Percentiles rank a stretch among this genome's conserved stretches.
phyloP scores from a whole-genome alignment of 495 filamentous ascomycete species.

The Cladorrhinum samala region DNA sequence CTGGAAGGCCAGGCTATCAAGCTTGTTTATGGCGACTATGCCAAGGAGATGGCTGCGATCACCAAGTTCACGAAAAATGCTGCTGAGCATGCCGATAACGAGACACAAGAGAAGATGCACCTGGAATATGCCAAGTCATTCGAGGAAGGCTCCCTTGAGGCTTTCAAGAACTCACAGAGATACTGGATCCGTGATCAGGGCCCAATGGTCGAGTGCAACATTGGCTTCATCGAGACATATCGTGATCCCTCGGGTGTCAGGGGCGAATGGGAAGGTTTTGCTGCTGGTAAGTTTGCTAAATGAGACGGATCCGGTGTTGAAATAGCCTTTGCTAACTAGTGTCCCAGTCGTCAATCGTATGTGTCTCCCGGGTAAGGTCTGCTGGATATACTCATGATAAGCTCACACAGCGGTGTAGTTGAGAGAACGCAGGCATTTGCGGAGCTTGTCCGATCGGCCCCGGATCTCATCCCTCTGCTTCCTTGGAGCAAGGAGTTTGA shows the following conservation, averaged over 20 bases:
- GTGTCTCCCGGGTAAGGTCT: background rate
- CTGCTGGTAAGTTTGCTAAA: conserved; percentile 37
- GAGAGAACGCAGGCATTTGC: conserved; percentile 90
- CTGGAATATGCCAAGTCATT: conserved; percentile 80
- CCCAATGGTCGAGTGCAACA: conserved; percentile 81
- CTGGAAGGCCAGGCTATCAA: conserved; percentile 61
- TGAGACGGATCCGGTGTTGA: too few relatives aligned
- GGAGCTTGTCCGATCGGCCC: conserved; percentile 72
- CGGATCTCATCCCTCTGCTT: conserved; percentile 75
- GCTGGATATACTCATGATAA: background rate
- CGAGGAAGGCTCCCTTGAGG: conserved; percentile 71
- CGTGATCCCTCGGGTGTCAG: conserved; percentile 87
- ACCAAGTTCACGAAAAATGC: conserved; percentile 65
- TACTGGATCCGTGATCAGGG: conserved; percentile 91
- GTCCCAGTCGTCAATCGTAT: conserved; percentile 47
- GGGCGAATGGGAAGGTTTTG: conserved; percentile 97
- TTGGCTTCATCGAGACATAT: conserved; percentile 96
- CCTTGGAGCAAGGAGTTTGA: conserved; percentile 89
- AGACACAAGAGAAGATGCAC: conserved; percentile 80
- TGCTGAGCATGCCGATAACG: conserved; percentile 70
- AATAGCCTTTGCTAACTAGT: background rate
- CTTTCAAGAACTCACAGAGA: conserved; percentile 86
- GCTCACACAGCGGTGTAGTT: conserved; percentile 29
- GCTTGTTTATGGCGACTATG: conserved; percentile 79
- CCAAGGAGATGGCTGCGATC: conserved; percentile 73